Evolutionary conservation across 106 monocot species (phyloP), one percentile per base, ranked within the genome.

Genomic region (Allium cepa): DNA sequence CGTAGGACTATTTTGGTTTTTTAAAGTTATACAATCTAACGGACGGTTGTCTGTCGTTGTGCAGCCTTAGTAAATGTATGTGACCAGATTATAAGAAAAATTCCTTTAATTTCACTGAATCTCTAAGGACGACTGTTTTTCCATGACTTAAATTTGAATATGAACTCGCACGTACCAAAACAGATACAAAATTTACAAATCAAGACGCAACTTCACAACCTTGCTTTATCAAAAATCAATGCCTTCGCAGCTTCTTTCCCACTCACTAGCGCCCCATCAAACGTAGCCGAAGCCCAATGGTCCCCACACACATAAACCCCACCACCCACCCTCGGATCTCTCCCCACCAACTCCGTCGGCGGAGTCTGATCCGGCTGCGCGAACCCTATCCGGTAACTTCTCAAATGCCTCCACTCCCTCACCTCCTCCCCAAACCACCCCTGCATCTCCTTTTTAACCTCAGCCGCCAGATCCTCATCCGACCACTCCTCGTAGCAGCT

Each of bases 301-400:
- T 97, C 96, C 9, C 96, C 96, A 52, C 96, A 97, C 46, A 92
- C 53, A 28, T 92, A 97, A 8, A 97, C 47, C n/a, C 96, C 76
- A 0, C 77, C 77, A 47, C 66, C 79, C 1, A 92, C 73, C 52
- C 76, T 68, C 64, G 85, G 78, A n/a, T 97, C 81, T 77, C 60
- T 77, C 11, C 73, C 80, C 9, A 49, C 60, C 50, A 86, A 60
- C 46, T 86, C 55, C 13, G 92, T 97, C 28, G 92, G 96, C 36
- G 96, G 96, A 50, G 76, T 82, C 73, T 97, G 96, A 66, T 97
- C 84, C 47, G 96, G 96, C 72, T 92, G 96, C 7, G 96, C 96
- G 22, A 86, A 97, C 65, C 72, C 79, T 9, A 97, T 82, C 74
- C 96, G 85, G 28, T 97, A 97, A 9, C 84, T 89, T 71, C 86